These are phyloP conservation scores for Periconia macrospinosa DNA, from an alignment of 2,329 filamentous ascomycete species.

Conservation along the genomic window DNA sequence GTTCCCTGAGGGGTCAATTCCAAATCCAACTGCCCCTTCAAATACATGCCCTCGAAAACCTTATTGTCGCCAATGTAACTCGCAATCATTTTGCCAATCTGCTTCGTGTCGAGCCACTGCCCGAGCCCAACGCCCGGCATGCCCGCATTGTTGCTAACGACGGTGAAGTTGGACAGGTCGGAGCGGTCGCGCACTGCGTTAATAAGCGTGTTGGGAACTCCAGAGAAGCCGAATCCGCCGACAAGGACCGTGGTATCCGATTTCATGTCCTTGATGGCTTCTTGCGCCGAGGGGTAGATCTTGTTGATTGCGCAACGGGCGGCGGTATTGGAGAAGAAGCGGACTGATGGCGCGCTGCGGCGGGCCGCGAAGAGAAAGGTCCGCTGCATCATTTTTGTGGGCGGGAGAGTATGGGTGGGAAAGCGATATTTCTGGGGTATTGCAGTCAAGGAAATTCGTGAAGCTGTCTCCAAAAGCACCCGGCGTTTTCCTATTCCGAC, in stretches of 20 bases:
- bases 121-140: slow-evolving; percentile 70
- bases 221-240: slow-evolving; percentile 44
- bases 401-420: background rate
- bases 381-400: slow-evolving; percentile 31
- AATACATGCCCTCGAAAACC: slow-evolving; percentile 71
- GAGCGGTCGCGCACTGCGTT: slow-evolving; percentile 41
- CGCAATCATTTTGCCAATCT: slow-evolving; percentile 71
- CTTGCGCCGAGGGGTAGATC: slow-evolving; percentile 41
- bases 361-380: slow-evolving; percentile 38
- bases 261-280: slow-evolving; percentile 44
- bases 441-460: background rate
- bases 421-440: background rate
- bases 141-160: slow-evolving; percentile 81
- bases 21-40: slow-evolving; percentile 72
- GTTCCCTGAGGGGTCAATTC: slow-evolving; percentile 79
- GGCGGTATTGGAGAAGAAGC: slow-evolving; percentile 39
- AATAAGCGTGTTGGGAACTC: slow-evolving; percentile 44
- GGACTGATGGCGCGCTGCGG: slow-evolving; percentile 32
- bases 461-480: background rate
- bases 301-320: slow-evolving; percentile 42
- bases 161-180: slow-evolving; percentile 58
- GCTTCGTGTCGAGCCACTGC: slow-evolving; percentile 67
- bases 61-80: slow-evolving; percentile 81
- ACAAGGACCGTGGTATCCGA: slow-evolving; percentile 41
- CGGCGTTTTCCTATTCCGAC: background rate